phyloP scores from a whole-genome alignment of 805 yeast species.

The Nakazawaea sp. region DNA sequence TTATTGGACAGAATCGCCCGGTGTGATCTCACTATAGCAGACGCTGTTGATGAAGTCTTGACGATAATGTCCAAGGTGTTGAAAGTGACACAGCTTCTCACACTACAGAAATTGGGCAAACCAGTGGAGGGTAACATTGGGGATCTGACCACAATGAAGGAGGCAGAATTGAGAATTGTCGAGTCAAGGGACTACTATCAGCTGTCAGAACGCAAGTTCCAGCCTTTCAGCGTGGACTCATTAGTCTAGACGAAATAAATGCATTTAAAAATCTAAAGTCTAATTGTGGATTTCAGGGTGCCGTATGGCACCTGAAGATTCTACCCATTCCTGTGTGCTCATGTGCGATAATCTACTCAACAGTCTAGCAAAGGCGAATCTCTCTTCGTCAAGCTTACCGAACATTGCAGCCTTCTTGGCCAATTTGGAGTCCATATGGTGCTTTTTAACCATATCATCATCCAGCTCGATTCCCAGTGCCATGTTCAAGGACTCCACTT shows the following conservation, averaged over 20 bases:
- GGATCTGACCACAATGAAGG: slow-evolving; percentile 54
- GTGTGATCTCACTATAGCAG: slow-evolving; percentile 16
- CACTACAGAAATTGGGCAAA: slow-evolving; percentile 28
- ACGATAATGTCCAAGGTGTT: slow-evolving; percentile 35
- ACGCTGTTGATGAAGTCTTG: slow-evolving; percentile 33
- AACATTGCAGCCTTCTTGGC: slow-evolving; percentile 72
- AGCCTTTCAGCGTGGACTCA: not conserved
- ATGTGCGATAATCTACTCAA: slow-evolving; percentile 85
- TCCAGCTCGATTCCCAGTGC: slow-evolving; percentile 20
- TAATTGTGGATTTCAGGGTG: slow-evolving; percentile 4
- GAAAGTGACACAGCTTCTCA: slow-evolving; percentile 30
- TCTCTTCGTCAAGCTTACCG: slow-evolving; percentile 81
- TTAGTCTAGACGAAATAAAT: slow-evolving; percentile 4
- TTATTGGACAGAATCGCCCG: slow-evolving; percentile 47
- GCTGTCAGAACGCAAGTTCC: slow-evolving; percentile 5
- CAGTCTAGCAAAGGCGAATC: slow-evolving; percentile 95
- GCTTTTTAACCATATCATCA: slow-evolving; percentile 62
- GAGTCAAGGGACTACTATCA: slow-evolving; percentile 41
- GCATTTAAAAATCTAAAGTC: slow-evolving; percentile 4
- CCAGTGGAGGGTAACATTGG: slow-evolving; percentile 45
- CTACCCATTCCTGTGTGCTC: slow-evolving; percentile 92
- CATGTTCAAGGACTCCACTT: slow-evolving; percentile 17
- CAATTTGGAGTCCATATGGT: slow-evolving; percentile 68
- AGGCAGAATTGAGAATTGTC: slow-evolving; percentile 65
- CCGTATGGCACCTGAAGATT: slow-evolving; percentile 2